A percentile compares a stretch with the other conserved stretches of the same genome.
Evolutionary conservation across 2,329 filamentous ascomycete genomes (phyloP).

Genomic region (Verticillium tricorpus): DNA sequence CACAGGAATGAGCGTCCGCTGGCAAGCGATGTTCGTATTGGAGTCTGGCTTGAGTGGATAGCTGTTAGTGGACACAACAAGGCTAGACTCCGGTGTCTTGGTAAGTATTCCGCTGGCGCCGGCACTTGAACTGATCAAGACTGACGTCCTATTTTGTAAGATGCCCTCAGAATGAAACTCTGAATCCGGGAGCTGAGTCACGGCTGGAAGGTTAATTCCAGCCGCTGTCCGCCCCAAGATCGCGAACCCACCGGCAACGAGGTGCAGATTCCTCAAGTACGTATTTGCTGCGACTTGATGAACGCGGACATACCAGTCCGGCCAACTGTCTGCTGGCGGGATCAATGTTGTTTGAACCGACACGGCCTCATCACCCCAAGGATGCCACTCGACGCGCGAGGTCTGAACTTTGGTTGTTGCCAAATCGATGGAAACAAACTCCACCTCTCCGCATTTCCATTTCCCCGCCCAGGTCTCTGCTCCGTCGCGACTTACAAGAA

Average conservation of each 20-base stretch:
- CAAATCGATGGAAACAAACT: neutral
- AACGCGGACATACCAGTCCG: constrained; percentile 26
- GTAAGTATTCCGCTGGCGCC: neutral
- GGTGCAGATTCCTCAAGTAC: constrained; percentile 2
- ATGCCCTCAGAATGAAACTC: constrained; percentile 2
- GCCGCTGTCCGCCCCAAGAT: constrained; percentile 7
- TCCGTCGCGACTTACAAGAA: constrained; percentile 24
- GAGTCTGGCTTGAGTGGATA: constrained; percentile 18
- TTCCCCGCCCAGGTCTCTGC: constrained; percentile 24
- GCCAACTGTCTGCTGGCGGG: constrained; percentile 24
- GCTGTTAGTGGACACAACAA: neutral
- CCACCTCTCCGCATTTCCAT: constrained; percentile 19
- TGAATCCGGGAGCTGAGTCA: neutral
- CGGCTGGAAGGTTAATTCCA: constrained; percentile 2
- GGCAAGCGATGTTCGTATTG: constrained; percentile 19
- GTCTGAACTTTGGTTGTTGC: neutral
- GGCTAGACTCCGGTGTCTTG: too few relatives aligned
- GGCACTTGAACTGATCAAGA: constrained; percentile 5
- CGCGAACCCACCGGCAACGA: constrained; percentile 19
- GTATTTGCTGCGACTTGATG: constrained; percentile 13
- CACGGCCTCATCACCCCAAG: constrained; percentile 21
- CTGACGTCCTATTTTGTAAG: neutral
- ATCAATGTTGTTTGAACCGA: constrained; percentile 21
- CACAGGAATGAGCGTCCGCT: constrained; percentile 16
- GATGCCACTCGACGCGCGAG: constrained; percentile 13